Base-by-base conservation (phyloP, 1,139 yeast genomes). In the Entelexis sorbosivorans region DNA sequence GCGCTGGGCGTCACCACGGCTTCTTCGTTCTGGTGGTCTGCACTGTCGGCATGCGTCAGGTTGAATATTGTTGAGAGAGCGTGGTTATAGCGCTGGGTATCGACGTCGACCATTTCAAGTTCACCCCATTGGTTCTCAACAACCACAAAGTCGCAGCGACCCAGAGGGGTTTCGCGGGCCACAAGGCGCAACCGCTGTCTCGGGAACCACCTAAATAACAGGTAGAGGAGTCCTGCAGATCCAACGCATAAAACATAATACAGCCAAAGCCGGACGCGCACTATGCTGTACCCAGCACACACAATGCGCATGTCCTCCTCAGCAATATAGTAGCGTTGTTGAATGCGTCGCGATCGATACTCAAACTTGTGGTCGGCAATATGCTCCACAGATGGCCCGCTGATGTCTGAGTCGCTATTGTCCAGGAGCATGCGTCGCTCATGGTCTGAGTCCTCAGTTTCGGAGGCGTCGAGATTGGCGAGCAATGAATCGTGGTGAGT, bases 251-350 rank as follows among this genome's bases (percentile, higher is more conserved):
- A 54, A 0, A 75, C 14, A 54, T 76, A 74, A 64, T 82, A 88
- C 0, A 76, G 28, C 0, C 69, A 44, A 8, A 68, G 63, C 53
- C 79, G 78, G 59, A 73, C 54, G 49, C 64, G 64, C 24, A 81
- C 76, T 22, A 81, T 76, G 51, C 69, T 69, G 65, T 85, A 91
- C 3, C 97, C 98, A 0, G 96, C 97, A 58, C 91, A 83, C 56
- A 95, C 96, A 54, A 93, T 77, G 19, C 89, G 91, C 63, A 91
- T 71, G 68, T 91, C 99, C 63, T 91, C 98, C 65, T 93, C 97
- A 0, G 96, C 91, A 57, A 93, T 77, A 65, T 91, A 91, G 64
- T 84, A 87, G 50, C 96, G 73, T 67, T 91, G 98, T 69, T 72
- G 58, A 72, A 69, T 17, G 57, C 70, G 8, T 78, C 38, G 47